Percentiles rank a stretch among this genome's conserved stretches.
These are phyloP conservation scores for Pythium rhizo-oryzae DNA, from an alignment of 352 stramenopile genomes.

Conservation along the genomic window DNA sequence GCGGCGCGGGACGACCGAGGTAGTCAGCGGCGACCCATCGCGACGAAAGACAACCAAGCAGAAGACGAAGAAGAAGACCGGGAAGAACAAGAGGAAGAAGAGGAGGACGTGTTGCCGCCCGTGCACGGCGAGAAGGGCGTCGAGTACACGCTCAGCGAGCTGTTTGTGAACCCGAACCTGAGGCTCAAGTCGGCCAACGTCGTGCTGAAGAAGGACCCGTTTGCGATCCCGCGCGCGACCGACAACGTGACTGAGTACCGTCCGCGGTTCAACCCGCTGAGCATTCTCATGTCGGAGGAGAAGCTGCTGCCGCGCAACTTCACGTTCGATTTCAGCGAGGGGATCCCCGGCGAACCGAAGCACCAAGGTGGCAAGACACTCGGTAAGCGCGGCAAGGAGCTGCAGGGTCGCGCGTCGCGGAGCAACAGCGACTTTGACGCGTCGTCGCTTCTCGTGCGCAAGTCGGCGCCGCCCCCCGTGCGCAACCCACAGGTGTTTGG, in stretches of 20 bases:
- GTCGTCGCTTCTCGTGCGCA: constrained; percentile 15
- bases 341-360: constrained; percentile 27
- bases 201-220: constrained; percentile 49
- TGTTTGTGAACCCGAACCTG: constrained; percentile 32
- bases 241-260: constrained; percentile 77
- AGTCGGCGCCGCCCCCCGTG: constrained; percentile 12
- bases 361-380: background rate
- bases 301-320: constrained; percentile 73
- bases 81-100: constrained; percentile 12
- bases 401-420: background rate
- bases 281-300: constrained; percentile 69
- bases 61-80: too few relatives aligned
- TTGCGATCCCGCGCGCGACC: constrained; percentile 71
- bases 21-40: background rate
- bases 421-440: constrained; percentile 12
- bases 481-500: constrained; percentile 22
- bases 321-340: constrained; percentile 54
- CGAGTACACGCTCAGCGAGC: constrained; percentile 25
- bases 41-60: too few relatives aligned
- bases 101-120: constrained; percentile 29
- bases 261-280: constrained; percentile 69
- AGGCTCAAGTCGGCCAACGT: constrained; percentile 20
- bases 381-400: constrained; percentile 11
- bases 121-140: constrained; percentile 18
- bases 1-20: too few relatives aligned